These are phyloP conservation scores for Musa balbisiana DNA, from an alignment of 202 grass and related monocot genomes.

Conservation along the genomic window DNA sequence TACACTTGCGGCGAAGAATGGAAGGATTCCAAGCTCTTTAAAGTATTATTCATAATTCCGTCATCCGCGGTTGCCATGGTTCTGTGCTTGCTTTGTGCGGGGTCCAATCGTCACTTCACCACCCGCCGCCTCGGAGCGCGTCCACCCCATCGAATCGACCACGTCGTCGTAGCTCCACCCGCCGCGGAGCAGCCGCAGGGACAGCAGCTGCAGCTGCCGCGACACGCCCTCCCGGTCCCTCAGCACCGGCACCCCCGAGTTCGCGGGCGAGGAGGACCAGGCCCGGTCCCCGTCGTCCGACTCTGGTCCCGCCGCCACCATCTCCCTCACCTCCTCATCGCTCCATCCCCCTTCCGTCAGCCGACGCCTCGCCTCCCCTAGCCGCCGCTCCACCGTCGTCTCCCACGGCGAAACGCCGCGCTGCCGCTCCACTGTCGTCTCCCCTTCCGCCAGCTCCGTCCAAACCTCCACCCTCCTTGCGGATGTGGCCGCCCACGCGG, in stretches of 20 bases:
- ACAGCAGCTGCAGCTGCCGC: slow-evolving; percentile 3
- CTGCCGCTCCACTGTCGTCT: background rate
- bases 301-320: background rate
- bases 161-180: slow-evolving; percentile 23
- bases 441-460: slow-evolving; percentile 12
- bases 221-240: background rate
- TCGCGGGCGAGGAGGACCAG: background rate
- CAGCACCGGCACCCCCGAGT: background rate
- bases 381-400: background rate
- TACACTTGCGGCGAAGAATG: too few species aligned
- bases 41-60: background rate
- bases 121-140: background rate
- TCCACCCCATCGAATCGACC: slow-evolving; percentile 6
- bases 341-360: slow-evolving; percentile 21
- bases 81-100: background rate
- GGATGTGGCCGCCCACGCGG: slow-evolving; percentile 17
- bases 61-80: background rate
- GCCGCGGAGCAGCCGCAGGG: background rate
- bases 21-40: too few species aligned
- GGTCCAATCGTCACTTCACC: background rate
- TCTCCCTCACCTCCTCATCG: slow-evolving; percentile 18
- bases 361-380: slow-evolving; percentile 11
- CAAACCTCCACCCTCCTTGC: slow-evolving; percentile 21
- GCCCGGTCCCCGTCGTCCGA: background rate
- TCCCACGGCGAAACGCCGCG: background rate